These are phyloP conservation scores for Oryza glumipatula DNA, from an alignment of 176 grass and related monocot genomes.

Conservation along the genomic window DNA sequence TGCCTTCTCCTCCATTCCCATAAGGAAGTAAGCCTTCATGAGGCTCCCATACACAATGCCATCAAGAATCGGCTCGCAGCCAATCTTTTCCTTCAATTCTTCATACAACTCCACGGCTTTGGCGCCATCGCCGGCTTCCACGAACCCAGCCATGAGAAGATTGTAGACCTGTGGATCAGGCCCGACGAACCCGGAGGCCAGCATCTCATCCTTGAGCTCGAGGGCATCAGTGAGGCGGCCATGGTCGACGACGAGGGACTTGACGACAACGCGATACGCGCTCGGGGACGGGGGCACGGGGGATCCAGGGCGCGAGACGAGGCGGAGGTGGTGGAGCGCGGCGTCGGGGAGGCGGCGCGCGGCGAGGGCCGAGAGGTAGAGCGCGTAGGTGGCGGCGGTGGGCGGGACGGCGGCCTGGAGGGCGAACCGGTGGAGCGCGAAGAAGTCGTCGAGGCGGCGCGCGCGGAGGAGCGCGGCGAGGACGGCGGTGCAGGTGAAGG, in stretches of 20 bases:
- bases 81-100: constrained; percentile 67
- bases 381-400: constrained; percentile 74
- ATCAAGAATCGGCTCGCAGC: constrained; percentile 50
- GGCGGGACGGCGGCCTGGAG: constrained; percentile 81
- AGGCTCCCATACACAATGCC: constrained; percentile 76
- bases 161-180: constrained; percentile 75
- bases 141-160: constrained; percentile 64
- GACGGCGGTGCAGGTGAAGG: constrained; percentile 75
- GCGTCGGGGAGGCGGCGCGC: constrained; percentile 60
- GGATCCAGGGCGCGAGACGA: constrained; percentile 64
- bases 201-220: constrained; percentile 75
- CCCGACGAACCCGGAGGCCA: constrained; percentile 60
- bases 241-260: constrained; percentile 62
- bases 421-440: constrained; percentile 86
- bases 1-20: constrained; percentile 67
- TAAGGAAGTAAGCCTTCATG: constrained; percentile 78
- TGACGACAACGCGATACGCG: constrained; percentile 73
- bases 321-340: constrained; percentile 73
- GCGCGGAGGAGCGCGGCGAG: constrained; percentile 74
- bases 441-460: constrained; percentile 69
- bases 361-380: constrained; percentile 76
- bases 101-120: constrained; percentile 60
- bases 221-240: constrained; percentile 59
- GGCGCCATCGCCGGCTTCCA: constrained; percentile 44
- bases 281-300: constrained; percentile 69